Base-by-base conservation (phyloP, 805 yeast species). In the Candida quercuum region DNA sequence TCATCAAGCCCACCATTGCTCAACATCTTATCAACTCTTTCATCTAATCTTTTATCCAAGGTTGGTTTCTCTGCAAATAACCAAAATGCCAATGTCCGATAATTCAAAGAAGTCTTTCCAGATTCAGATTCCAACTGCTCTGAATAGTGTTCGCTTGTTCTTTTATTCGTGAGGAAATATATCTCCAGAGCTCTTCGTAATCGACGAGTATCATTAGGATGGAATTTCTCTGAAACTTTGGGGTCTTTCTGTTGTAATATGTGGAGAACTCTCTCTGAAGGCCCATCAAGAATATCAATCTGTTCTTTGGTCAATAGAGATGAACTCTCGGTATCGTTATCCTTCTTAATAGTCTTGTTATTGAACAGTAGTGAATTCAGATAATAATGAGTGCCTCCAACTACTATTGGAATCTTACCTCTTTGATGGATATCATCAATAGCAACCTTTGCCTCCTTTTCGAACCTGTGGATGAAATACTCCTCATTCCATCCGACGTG, bases 301-400 rank as follows among this genome's bases (percentile, higher is more conserved):
- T 74, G 67, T 11, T 59, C 59, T n/a, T 44, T 30, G 10, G 67
- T 56, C 36, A 59, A 33, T 16, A 33, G 12, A 21, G 47, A 36
- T n/a, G 19, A 15, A 10, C 30, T 39, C 8, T 27, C 41, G 12
- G 11, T 20, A 10, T 19, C 35, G 3, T 35, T 23, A 26, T 44
- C 38, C 3, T 64, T 57, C 4, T 69, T 71, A 6, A 83, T 70
- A 0, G 85, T 79, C 40, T 76, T 78, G 51, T 87, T 86, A 28
- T 73, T 68, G 55, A 89, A 86, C 8, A 86, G 55, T 7, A 91
- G 56, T 8, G 85, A 77, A 59, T 86, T 96, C 26, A 87, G 64
- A 56, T 93, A 93, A 58, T 93, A 93, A 54, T 89, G 97, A 0
- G 99, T 93, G 0, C 99, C 99, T 5, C 99, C 99, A 2, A 93